Percentiles rank a stretch among this genome's conserved stretches.
phyloP scores from a whole-genome alignment of 116 monocot genomes.

The Papilionanthe hybrid region DNA sequence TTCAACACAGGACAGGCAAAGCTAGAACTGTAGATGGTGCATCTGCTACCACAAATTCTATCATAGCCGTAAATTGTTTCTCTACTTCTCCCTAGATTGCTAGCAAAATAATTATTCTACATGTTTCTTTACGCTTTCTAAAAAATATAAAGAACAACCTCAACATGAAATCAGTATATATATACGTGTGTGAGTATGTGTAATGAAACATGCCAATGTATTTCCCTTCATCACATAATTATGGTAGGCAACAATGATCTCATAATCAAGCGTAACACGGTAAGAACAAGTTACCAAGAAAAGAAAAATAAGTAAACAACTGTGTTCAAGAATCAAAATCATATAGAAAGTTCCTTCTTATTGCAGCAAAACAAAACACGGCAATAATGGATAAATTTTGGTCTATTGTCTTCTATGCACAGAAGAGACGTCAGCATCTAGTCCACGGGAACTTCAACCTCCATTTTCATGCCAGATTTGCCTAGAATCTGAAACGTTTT shows the following conservation, averaged over 20 bases:
- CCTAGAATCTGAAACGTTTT: slow-evolving; percentile 45
- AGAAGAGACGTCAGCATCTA: slow-evolving; percentile 15
- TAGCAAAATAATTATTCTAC: too few relatives aligned
- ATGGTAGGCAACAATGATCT: neutral
- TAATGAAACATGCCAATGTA: neutral
- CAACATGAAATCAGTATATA: too few relatives aligned
- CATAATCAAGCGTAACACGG: neutral
- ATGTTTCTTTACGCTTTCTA: too few relatives aligned
- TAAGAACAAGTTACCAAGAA: too few relatives aligned
- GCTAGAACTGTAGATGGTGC: too few relatives aligned
- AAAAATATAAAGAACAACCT: too few relatives aligned
- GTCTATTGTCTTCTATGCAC: neutral
- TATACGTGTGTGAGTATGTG: too few relatives aligned
- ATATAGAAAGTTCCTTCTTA: neutral
- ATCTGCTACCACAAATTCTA: too few relatives aligned
- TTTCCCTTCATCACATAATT: neutral
- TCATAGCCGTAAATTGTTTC: too few relatives aligned
- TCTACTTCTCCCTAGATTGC: too few relatives aligned
- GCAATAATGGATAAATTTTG: neutral
- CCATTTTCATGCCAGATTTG: slow-evolving; percentile 59
- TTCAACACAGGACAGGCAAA: too few relatives aligned
- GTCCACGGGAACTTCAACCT: slow-evolving; percentile 72
- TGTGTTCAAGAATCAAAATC: neutral
- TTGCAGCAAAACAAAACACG: neutral
- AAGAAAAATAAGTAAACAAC: neutral